phyloP scores from a whole-genome alignment of 768 basidiomycete species.

The Amanita phalloides region DNA sequence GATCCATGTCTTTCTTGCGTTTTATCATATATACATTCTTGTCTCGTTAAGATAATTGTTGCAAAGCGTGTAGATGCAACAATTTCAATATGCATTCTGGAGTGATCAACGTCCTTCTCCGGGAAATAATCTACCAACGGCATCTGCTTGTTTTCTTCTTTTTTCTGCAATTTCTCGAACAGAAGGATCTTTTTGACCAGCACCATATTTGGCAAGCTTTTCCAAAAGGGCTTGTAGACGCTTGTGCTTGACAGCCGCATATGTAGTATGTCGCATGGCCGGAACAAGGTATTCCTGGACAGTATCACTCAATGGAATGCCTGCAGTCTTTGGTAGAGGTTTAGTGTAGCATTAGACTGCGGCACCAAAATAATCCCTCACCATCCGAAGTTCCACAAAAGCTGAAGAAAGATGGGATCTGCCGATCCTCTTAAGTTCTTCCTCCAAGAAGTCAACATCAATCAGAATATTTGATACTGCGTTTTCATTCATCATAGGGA shows the following conservation, averaged over 20 bases:
- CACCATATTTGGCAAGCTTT: constrained; percentile 64
- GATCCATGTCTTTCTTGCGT: constrained; percentile 9
- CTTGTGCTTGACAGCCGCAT: constrained; percentile 56
- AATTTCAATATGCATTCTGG: not conserved
- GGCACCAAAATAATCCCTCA: constrained; percentile 22
- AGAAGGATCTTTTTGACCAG: constrained; percentile 44
- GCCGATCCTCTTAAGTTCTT: constrained; percentile 71
- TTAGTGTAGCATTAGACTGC: not conserved
- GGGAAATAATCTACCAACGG: constrained; percentile 63
- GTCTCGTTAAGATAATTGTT: not conserved
- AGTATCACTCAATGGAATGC: constrained; percentile 61
- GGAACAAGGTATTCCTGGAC: constrained; percentile 77
- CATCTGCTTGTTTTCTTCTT: constrained; percentile 69
- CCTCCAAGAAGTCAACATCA: constrained; percentile 83
- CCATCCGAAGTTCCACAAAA: constrained; percentile 73
- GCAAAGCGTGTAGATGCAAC: not conserved
- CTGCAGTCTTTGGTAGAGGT: constrained; percentile 38
- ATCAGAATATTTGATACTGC: constrained; percentile 78
- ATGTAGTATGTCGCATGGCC: constrained; percentile 54
- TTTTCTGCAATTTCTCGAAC: constrained; percentile 61
- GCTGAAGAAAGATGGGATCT: constrained; percentile 57
- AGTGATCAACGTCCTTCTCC: constrained; percentile 43
- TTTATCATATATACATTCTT: not conserved
- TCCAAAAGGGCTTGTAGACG: constrained; percentile 66
- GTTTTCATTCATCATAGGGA: constrained; percentile 78